Evolutionary conservation across 2,329 filamentous ascomycete genomes (phyloP).

Genomic region (Botrytis paeoniae): DNA sequence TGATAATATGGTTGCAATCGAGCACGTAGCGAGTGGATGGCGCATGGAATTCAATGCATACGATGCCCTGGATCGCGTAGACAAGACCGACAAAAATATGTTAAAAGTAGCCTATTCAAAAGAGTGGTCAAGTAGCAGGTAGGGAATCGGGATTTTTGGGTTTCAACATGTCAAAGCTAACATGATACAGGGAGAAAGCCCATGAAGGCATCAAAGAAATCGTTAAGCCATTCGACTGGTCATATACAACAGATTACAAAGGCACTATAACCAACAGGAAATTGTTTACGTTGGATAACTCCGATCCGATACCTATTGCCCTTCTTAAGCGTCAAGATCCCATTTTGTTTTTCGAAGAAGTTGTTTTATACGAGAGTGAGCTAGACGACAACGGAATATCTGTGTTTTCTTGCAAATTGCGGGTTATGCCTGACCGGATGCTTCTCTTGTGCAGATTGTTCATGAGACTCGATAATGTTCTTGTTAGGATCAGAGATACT

Average conservation of each 20-base stretch:
- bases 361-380: slow-evolving; percentile 95
- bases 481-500: slow-evolving; percentile 85
- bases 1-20: slow-evolving; percentile 79
- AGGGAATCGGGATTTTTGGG: not conserved
- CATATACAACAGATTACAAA: slow-evolving; percentile 84
- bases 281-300: slow-evolving; percentile 27
- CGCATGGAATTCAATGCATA: slow-evolving; percentile 76
- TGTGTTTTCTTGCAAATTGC: slow-evolving; percentile 82
- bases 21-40: slow-evolving; percentile 75
- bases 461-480: slow-evolving; percentile 86
- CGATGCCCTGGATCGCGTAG: slow-evolving; percentile 84
- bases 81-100: slow-evolving; percentile 90
- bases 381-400: slow-evolving; percentile 96
- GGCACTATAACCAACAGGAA: slow-evolving; percentile 57
- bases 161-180: slow-evolving; percentile 21
- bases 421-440: slow-evolving; percentile 88
- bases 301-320: slow-evolving; percentile 70
- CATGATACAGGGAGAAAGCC: slow-evolving; percentile 63
- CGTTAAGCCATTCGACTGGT: slow-evolving; percentile 97
- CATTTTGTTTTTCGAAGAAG: slow-evolving; percentile 94
- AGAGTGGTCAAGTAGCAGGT: slow-evolving; percentile 65
- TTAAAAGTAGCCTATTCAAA: slow-evolving; percentile 89
- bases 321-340: slow-evolving; percentile 86
- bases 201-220: slow-evolving; percentile 87
- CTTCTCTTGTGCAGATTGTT: slow-evolving; percentile 84